Evolutionary conservation across 164 flowering plant genomes (phyloP), one percentile per base, ranked within the genome.

Genomic region (Annona cherimola): DNA sequence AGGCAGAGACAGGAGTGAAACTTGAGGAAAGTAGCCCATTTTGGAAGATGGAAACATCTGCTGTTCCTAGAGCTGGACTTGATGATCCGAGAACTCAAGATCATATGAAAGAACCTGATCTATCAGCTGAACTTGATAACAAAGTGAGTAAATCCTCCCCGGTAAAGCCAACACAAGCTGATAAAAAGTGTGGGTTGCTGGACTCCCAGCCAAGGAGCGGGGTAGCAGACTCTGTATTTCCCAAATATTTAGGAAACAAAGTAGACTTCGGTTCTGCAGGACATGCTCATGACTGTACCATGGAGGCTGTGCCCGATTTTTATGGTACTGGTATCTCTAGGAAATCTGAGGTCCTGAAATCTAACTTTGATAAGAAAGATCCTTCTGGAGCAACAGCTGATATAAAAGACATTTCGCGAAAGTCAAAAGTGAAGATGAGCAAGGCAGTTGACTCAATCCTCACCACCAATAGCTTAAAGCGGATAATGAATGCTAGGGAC

Each of bases 291-390:
- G 82, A 79, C 2, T 61, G 39, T 60, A 45, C 26, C 75, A 61
- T 77, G 55, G 71, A 68, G 16, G 46, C 69, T 59, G 45, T 75
- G 67, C 79, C 19, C 66, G 79, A 76, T 14, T 72, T 73, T 4
- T 70, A 81, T 63, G 69, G 39, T 45, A 68, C 61, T 73, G 81
- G 76, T 45, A 68, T 2, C 42, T 66, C 50, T 67, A 76, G 68
- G 42, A 77, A 77, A 61, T 14, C 44, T 6, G 81, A 82, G 66
- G 77, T 77, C 74, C 65, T 66, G 1, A 79, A 72, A 19, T 69
- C 76, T 75, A 46, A 76, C 45, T 65, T 75, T 66, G 71, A 80
- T 19, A 76, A 70, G 75, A 76, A 68, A 74, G 86, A 81, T 67
- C 77, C 73, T 41, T 8, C 44, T 54, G 80, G 69, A 60, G 74